phyloP scores from a whole-genome alignment of 2,329 filamentous ascomycete species.

The Sporothrix protearum region DNA sequence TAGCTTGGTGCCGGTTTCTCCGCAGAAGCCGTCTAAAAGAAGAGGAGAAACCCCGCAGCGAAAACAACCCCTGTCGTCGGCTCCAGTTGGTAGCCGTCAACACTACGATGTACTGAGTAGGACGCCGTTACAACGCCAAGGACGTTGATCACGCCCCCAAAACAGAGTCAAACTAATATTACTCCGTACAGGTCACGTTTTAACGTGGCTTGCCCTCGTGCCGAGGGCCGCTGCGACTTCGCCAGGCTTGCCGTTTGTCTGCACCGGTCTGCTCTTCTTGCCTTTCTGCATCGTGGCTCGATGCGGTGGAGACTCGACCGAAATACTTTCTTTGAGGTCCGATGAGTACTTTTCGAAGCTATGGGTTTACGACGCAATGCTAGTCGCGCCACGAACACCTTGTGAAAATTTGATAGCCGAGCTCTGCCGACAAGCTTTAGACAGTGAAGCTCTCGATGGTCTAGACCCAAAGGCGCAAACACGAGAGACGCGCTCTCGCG shows the following conservation, averaged over 20 bases:
- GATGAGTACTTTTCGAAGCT: background rate
- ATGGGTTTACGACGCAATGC: background rate
- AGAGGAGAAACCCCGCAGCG: background rate
- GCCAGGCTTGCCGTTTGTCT: background rate
- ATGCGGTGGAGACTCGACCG: background rate
- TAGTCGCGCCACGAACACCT: background rate
- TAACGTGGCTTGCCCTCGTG: background rate
- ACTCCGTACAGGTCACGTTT: background rate
- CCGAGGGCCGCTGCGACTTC: background rate
- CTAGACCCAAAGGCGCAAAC: background rate
- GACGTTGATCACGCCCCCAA: background rate
- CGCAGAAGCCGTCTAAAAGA: constrained; percentile 48
- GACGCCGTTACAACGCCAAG: background rate
- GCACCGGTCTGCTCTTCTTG: no score
- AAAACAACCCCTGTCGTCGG: background rate
- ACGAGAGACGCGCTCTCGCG: background rate
- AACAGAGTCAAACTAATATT: no score
- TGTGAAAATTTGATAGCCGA: background rate
- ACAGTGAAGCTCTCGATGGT: background rate
- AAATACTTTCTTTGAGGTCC: background rate
- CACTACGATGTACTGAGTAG: no score
- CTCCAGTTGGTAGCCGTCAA: background rate
- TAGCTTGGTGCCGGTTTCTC: constrained; percentile 53
- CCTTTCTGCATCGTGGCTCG: background rate
- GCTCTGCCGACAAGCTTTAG: background rate